Conservation (phyloP, 2,329 filamentous ascomycete genomes). For the Lasiodiplodia theobromae region DNA sequence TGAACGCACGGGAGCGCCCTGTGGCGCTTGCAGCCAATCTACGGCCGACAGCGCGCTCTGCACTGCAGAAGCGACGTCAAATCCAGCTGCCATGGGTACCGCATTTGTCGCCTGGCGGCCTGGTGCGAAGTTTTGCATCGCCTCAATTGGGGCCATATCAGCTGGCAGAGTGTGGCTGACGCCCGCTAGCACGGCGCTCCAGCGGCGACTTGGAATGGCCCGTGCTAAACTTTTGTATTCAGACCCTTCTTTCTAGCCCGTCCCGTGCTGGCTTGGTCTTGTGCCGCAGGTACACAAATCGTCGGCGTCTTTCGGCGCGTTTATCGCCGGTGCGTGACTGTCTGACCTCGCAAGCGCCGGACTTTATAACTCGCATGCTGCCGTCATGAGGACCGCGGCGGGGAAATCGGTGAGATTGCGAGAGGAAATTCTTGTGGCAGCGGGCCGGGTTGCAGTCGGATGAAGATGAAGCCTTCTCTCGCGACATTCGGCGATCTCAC, state of each 20-base stretch:
- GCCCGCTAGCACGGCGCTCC: not conserved
- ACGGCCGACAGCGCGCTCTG: constrained; percentile 7
- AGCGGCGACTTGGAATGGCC: not conserved
- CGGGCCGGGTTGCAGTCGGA: not conserved
- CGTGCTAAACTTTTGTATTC: constrained; percentile 6
- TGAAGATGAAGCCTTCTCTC: not conserved
- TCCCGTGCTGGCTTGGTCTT: not conserved
- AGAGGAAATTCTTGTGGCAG: constrained; percentile 1
- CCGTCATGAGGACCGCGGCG: not conserved
- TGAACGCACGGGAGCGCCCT: constrained; percentile 1
- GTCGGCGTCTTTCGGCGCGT: constrained; percentile 24
- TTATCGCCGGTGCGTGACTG: not conserved
- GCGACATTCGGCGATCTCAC: not conserved
- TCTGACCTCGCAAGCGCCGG: not conserved
- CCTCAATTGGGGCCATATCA: not conserved
- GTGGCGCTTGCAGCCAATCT: constrained; percentile 22
- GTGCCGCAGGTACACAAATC: not conserved
- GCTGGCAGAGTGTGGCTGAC: constrained; percentile 5
- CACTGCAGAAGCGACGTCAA: not conserved
- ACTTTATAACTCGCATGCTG: not conserved
- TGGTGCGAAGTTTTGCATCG: not conserved
- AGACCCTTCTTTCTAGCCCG: not conserved
- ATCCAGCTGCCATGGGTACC: constrained; percentile 8
- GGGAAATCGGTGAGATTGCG: not conserved
- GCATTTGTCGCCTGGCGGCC: not conserved